phyloP scores from a whole-genome alignment of 192 early-diverging fungal species.

The Cetraspora pellucida region DNA sequence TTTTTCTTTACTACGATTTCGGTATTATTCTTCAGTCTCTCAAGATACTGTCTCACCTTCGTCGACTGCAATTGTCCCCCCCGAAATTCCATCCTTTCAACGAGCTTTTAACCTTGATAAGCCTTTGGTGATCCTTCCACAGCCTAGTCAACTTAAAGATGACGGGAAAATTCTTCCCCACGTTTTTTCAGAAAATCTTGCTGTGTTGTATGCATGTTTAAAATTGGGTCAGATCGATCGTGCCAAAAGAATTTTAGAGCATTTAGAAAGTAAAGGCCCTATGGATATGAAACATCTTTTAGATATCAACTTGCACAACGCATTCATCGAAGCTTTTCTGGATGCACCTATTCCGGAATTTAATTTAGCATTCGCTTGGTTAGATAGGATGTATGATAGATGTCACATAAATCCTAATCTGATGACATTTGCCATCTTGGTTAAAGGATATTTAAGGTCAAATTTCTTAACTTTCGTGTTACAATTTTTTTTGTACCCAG shows the following conservation, averaged over 20 bases:
- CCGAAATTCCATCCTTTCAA: not conserved
- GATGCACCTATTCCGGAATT: constrained; percentile 50
- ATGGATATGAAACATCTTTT: constrained; percentile 70
- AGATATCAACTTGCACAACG: constrained; percentile 77
- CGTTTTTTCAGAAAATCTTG: constrained; percentile 69
- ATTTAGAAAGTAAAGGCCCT: constrained; percentile 64
- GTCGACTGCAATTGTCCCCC: no score
- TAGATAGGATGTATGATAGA: constrained; percentile 53
- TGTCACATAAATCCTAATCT: constrained; percentile 63
- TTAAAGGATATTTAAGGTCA: constrained; percentile 68
- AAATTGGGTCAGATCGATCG: constrained; percentile 70
- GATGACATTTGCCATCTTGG: constrained; percentile 77
- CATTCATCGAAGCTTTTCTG: constrained; percentile 77
- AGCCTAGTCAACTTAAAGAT: constrained; percentile 23
- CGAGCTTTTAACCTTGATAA: not conserved
- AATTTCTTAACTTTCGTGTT: constrained; percentile 1
- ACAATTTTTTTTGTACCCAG: not conserved
- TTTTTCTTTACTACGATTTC: no score
- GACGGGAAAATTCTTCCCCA: constrained; percentile 36
- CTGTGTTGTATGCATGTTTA: constrained; percentile 77
- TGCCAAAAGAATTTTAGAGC: constrained; percentile 71
- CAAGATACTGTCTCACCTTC: no score
- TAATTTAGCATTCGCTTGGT: constrained; percentile 71
- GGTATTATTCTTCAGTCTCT: no score
- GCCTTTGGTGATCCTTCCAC: constrained; percentile 28